Percentiles rank a stretch among this genome's conserved stretches.
These are phyloP conservation scores for Penicillium odoratum DNA, from an alignment of 495 filamentous ascomycete genomes.

Conservation along the genomic window DNA sequence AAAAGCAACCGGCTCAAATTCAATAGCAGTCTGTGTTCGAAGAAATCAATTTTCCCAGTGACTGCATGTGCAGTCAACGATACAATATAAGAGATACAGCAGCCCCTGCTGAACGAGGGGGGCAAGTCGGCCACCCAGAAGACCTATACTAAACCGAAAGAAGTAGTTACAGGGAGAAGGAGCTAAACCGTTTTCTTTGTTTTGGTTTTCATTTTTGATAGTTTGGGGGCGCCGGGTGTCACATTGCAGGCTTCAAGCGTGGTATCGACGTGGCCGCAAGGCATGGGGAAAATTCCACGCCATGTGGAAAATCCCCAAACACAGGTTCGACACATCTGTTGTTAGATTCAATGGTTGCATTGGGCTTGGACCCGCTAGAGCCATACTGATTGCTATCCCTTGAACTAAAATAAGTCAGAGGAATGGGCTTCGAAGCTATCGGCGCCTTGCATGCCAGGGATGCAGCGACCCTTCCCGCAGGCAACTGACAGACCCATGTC, in stretches of 20 bases:
- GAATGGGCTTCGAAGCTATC: slow-evolving; percentile 26
- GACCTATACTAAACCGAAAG: slow-evolving; percentile 19
- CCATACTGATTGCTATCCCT: slow-evolving; percentile 17
- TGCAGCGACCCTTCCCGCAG: slow-evolving; percentile 12
- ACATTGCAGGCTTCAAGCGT: slow-evolving; percentile 14
- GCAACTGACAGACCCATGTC: slow-evolving; percentile 1
- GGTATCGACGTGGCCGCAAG: slow-evolving; percentile 27
- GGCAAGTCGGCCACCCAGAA: not conserved
- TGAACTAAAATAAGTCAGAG: slow-evolving; percentile 12
- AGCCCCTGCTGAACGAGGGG: not conserved
- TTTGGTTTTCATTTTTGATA: slow-evolving; percentile 4
- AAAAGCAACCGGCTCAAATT: not conserved
- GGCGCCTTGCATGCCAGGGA: slow-evolving; percentile 30
- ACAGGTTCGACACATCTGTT: slow-evolving; percentile 18
- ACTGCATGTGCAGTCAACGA: slow-evolving; percentile 8
- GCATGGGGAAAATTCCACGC: slow-evolving; percentile 23
- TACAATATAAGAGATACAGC: slow-evolving; percentile 1
- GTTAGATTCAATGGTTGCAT: slow-evolving; percentile 11
- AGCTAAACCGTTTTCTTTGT: not conserved
- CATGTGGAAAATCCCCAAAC: slow-evolving; percentile 16
- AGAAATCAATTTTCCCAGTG: not conserved
- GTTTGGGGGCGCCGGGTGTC: not conserved
- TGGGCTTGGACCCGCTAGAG: slow-evolving; percentile 11
- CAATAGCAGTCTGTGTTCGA: not conserved
- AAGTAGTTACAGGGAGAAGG: slow-evolving; percentile 23